Conservation (phyloP, 1,284 basidiomycete species). For the Fereydounia khargensis region DNA sequence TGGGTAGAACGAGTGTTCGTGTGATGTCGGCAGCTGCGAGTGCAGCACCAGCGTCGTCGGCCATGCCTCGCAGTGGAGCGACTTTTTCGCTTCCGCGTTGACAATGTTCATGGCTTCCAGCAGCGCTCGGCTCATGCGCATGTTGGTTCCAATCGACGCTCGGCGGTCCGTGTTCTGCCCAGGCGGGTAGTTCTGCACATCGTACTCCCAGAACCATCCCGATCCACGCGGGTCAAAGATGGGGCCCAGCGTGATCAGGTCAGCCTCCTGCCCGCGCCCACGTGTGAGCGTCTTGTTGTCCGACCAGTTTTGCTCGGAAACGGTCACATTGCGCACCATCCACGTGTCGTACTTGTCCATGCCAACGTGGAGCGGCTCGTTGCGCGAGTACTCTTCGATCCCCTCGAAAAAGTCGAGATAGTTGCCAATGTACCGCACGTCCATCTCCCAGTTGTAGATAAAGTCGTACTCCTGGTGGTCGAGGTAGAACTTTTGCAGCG, state of each 20-base stretch:
- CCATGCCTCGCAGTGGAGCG: constrained; percentile 57
- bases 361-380: constrained; percentile 51
- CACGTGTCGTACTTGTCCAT: constrained; percentile 58
- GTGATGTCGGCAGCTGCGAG: constrained; percentile 51
- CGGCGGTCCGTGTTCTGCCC: constrained; percentile 50
- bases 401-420: constrained; percentile 57
- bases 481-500: constrained; percentile 56
- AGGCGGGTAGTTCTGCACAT: constrained; percentile 55
- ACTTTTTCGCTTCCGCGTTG: constrained; percentile 56
- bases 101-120: constrained; percentile 58
- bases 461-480: constrained; percentile 58
- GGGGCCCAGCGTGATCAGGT: constrained; percentile 55
- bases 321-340: constrained; percentile 51
- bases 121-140: constrained; percentile 54
- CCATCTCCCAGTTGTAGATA: constrained; percentile 58
- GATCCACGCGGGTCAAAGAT: constrained; percentile 57
- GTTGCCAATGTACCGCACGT: constrained; percentile 56
- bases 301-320: constrained; percentile 50
- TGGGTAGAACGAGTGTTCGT: constrained; percentile 54
- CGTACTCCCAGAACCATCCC: constrained; percentile 58
- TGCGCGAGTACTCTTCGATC: constrained; percentile 51
- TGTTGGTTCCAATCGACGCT: constrained; percentile 57
- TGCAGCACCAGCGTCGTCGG: constrained; percentile 56
- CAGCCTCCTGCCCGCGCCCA: constrained; percentile 51
- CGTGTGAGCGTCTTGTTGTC: constrained; percentile 31